Conservation (phyloP, 2,329 filamentous ascomycete genomes). For the Trichoderma cornu-damae region DNA sequence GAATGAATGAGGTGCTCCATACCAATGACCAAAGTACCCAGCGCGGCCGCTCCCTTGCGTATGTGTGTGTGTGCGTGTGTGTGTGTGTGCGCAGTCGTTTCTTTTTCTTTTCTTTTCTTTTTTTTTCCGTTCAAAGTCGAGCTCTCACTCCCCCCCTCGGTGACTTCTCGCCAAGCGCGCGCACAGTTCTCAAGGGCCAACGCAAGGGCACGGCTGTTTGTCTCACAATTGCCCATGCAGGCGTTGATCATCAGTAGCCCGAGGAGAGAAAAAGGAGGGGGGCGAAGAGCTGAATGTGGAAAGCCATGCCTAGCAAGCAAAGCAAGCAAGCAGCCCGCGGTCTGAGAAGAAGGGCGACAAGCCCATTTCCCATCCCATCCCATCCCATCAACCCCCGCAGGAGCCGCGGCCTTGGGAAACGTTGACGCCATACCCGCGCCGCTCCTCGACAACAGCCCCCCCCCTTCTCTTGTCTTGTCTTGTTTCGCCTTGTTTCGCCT, state of each 20-base stretch:
- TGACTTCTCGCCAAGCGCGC: slow-evolving; percentile 15
- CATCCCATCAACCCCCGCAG: slow-evolving; percentile 7
- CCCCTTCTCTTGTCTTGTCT: slow-evolving; percentile 15
- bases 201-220: slow-evolving; percentile 3
- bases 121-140: neutral
- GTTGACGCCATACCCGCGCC: slow-evolving; percentile 20
- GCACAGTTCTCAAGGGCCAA: slow-evolving; percentile 1
- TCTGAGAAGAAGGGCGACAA: neutral
- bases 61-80: no score
- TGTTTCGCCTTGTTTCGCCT: slow-evolving; percentile 12
- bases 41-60: no score
- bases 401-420: slow-evolving; percentile 18
- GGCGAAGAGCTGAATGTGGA: no score
- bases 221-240: slow-evolving; percentile 3
- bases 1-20: neutral
- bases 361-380: slow-evolving; percentile 10
- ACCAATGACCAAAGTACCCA: no score
- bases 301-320: no score
- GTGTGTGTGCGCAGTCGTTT: no score
- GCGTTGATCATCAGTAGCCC: neutral
- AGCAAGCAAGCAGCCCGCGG: neutral
- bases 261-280: neutral
- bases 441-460: no score
- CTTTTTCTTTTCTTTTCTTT: neutral
- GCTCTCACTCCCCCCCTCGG: slow-evolving; percentile 3